Percentiles rank a stretch among this genome's conserved stretches.
Conservation (phyloP, 805 yeast species). For the Zygoascus bituminiphila region DNA sequence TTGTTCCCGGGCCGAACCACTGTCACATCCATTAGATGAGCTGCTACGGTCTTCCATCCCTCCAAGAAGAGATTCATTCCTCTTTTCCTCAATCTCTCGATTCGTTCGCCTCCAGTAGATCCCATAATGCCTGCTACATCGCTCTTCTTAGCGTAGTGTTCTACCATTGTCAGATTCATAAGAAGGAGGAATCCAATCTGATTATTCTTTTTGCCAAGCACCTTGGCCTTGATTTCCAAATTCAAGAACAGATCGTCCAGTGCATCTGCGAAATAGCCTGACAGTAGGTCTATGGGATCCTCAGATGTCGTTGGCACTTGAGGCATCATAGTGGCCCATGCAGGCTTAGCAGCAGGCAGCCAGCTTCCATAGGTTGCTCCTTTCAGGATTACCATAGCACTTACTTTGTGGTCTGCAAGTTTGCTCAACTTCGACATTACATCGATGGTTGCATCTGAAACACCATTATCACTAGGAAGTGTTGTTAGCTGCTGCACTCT, state of each 20-base stretch:
- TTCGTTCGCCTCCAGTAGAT: slow-evolving; percentile 48
- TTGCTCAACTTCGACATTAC: slow-evolving; percentile 58
- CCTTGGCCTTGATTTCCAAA: slow-evolving; percentile 52
- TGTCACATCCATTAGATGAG: slow-evolving; percentile 72
- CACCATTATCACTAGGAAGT: slow-evolving; percentile 59
- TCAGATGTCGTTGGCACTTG: slow-evolving; percentile 38
- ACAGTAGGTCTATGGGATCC: slow-evolving; percentile 44
- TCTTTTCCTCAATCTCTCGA: slow-evolving; percentile 62
- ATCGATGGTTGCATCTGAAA: slow-evolving; percentile 67
- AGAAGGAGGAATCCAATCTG: slow-evolving; percentile 61
- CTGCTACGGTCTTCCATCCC: slow-evolving; percentile 72
- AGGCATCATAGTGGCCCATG: slow-evolving; percentile 42
- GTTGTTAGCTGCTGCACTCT: slow-evolving; percentile 39
- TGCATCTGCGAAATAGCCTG: slow-evolving; percentile 66
- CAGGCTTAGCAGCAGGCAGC: slow-evolving; percentile 55
- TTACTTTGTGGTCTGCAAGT: slow-evolving; percentile 51
- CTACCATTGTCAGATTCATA: slow-evolving; percentile 65
- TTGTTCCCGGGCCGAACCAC: slow-evolving; percentile 47
- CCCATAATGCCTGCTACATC: slow-evolving; percentile 41
- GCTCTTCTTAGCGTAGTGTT: slow-evolving; percentile 52
- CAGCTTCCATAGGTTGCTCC: slow-evolving; percentile 53
- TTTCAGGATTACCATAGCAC: slow-evolving; percentile 43
- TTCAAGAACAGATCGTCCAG: slow-evolving; percentile 63
- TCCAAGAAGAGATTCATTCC: slow-evolving; percentile 62
- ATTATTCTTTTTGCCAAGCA: slow-evolving; percentile 25